These are phyloP conservation scores for Aspergillus felis DNA, from an alignment of 2,329 filamentous ascomycete genomes.

Conservation along the genomic window DNA sequence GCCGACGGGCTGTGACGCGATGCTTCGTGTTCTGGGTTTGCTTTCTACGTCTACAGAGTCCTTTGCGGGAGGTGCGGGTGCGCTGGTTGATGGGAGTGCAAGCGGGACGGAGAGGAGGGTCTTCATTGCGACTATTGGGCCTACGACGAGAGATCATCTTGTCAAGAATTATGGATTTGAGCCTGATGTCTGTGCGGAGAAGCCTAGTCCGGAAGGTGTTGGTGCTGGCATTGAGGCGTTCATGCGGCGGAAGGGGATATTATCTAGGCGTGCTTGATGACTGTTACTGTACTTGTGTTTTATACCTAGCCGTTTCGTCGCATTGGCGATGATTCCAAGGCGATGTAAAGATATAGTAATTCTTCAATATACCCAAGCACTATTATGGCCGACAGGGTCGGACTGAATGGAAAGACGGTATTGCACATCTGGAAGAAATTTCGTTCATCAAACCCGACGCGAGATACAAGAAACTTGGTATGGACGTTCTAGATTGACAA, in stretches of 20 bases:
- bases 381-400: neutral
- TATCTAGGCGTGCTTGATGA: neutral
- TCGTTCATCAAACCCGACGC: neutral
- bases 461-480: neutral
- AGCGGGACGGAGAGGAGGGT: conserved; percentile 24
- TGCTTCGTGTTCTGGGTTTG: conserved; percentile 52
- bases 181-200: conserved; percentile 64
- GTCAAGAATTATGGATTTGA: conserved; percentile 38
- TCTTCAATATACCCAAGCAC: neutral
- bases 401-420: neutral
- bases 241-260: conserved; percentile 21
- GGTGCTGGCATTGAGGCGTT: conserved; percentile 61
- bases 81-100: conserved; percentile 6
- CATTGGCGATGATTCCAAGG: neutral
- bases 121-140: conserved; percentile 82
- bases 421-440: neutral
- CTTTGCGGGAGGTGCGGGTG: neutral
- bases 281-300: neutral
- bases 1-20: conserved; percentile 58
- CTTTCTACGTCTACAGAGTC: conserved; percentile 4
- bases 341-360: neutral
- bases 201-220: conserved; percentile 78
- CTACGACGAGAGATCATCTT: conserved; percentile 80
- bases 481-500: neutral
- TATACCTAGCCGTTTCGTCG: neutral